These are phyloP conservation scores for Ormosia emarginata DNA, from an alignment of 306 rosid species.

Conservation along the genomic window DNA sequence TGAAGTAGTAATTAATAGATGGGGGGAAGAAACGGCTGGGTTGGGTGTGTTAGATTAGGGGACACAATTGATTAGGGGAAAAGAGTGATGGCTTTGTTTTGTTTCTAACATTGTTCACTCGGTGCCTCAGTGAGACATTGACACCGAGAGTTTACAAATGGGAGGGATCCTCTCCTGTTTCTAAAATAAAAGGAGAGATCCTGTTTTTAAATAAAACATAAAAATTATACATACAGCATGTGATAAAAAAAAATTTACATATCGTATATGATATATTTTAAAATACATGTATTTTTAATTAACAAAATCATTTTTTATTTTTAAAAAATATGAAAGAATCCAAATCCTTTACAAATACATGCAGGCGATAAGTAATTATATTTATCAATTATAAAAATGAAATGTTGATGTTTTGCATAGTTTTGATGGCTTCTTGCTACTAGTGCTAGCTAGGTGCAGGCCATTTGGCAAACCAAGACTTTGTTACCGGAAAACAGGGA, in stretches of 20 bases:
- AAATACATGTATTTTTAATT: no score
- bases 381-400: neutral
- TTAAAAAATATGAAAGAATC: no score
- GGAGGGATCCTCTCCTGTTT: no score
- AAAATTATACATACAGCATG: no score
- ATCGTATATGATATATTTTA: no score
- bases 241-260: no score
- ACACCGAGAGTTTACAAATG: neutral
- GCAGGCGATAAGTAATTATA: neutral
- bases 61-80: neutral
- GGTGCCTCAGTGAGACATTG: neutral
- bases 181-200: no score
- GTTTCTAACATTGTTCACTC: neutral
- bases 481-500: conserved; percentile 26
- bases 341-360: neutral
- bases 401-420: conserved; percentile 1
- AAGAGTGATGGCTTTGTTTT: no score
- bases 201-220: no score
- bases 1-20: neutral
- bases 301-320: no score
- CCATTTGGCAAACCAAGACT: conserved; percentile 18
- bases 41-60: neutral
- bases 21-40: neutral
- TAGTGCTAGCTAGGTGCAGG: conserved; percentile 23
- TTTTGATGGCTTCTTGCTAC: neutral